Percentiles rank a stretch among this genome's conserved stretches.
phyloP scores from a whole-genome alignment of 2,329 filamentous ascomycete species.

The Didymella exigua region DNA sequence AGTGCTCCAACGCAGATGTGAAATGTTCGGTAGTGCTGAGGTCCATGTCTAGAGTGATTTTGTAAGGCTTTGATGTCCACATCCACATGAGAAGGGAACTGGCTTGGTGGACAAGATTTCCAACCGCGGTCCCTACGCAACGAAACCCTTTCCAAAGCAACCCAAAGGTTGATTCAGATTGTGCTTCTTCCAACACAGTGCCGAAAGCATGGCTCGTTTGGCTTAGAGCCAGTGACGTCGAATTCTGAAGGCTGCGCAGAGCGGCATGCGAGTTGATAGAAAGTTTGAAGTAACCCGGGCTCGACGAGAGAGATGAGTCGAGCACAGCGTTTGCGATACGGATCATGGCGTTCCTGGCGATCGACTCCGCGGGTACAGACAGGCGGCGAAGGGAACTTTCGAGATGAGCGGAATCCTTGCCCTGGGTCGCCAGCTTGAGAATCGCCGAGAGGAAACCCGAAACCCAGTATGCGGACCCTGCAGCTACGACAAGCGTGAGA shows the following conservation, averaged over 20 bases:
- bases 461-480: slow-evolving; percentile 54
- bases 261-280: slow-evolving; percentile 47
- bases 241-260: slow-evolving; percentile 46
- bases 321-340: slow-evolving; percentile 42
- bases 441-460: slow-evolving; percentile 37
- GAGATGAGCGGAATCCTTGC: slow-evolving; percentile 23
- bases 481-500: slow-evolving; percentile 67
- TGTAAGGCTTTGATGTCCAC: slow-evolving; percentile 45
- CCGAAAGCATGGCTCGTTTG: slow-evolving; percentile 36
- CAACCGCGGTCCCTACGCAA: slow-evolving; percentile 22
- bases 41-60: slow-evolving; percentile 44
- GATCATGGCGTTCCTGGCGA: slow-evolving; percentile 44
- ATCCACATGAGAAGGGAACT: slow-evolving; percentile 31
- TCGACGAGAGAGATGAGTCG: slow-evolving; percentile 34
- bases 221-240: slow-evolving; percentile 42
- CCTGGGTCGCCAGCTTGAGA: slow-evolving; percentile 27
- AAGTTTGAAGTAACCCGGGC: slow-evolving; percentile 43
- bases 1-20: slow-evolving; percentile 41
- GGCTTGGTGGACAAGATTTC: slow-evolving; percentile 16
- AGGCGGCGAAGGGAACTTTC: slow-evolving; percentile 29
- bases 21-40: slow-evolving; percentile 34
- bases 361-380: slow-evolving; percentile 37
- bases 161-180: slow-evolving; percentile 26
- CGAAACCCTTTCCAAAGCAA: slow-evolving; percentile 25
- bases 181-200: slow-evolving; percentile 33